Percentiles rank a stretch among this genome's conserved stretches.
Conservation (phyloP, 2,329 filamentous ascomycete genomes). For the Colletotrichum lindemuthianum region DNA sequence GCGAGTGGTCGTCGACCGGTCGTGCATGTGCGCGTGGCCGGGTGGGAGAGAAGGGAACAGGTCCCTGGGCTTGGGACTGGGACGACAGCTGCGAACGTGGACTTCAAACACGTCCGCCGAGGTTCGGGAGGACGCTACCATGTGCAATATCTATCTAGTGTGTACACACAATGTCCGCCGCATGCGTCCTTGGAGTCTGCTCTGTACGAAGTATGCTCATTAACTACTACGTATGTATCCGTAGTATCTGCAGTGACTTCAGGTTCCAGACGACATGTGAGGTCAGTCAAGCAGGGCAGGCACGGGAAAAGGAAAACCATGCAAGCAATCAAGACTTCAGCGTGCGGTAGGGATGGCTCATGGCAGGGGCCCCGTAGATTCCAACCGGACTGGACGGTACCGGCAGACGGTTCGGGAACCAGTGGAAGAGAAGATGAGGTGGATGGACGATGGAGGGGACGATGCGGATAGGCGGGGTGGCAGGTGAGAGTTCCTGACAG, state of each 20-base stretch:
- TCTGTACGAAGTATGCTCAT: too few species aligned
- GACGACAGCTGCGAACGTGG: not conserved
- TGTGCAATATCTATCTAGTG: not conserved
- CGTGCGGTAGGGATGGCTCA: not conserved
- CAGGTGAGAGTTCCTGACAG: slow-evolving; percentile 23
- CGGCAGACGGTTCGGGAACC: slow-evolving; percentile 25
- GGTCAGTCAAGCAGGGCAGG: slow-evolving; percentile 3
- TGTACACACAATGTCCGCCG: not conserved
- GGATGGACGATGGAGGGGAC: not conserved
- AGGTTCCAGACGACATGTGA: slow-evolving; percentile 16
- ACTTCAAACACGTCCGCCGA: slow-evolving; percentile 9
- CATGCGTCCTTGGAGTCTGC: too few species aligned
- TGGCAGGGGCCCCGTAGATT: too few species aligned
- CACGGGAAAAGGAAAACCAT: not conserved
- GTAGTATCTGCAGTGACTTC: not conserved
- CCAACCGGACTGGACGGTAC: slow-evolving; percentile 12
- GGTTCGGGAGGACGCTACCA: not conserved
- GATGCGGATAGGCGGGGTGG: slow-evolving; percentile 16
- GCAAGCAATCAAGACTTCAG: slow-evolving; percentile 8
- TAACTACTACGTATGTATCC: too few species aligned
- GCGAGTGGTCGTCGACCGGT: slow-evolving; percentile 1
- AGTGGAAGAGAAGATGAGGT: slow-evolving; percentile 15
- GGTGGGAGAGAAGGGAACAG: slow-evolving; percentile 18
- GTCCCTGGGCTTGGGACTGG: slow-evolving; percentile 22
- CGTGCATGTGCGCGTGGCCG: slow-evolving; percentile 7